Evolutionary conservation across 2,329 filamentous ascomycete genomes (phyloP).

Genomic region (Zopfia rhizophila): DNA sequence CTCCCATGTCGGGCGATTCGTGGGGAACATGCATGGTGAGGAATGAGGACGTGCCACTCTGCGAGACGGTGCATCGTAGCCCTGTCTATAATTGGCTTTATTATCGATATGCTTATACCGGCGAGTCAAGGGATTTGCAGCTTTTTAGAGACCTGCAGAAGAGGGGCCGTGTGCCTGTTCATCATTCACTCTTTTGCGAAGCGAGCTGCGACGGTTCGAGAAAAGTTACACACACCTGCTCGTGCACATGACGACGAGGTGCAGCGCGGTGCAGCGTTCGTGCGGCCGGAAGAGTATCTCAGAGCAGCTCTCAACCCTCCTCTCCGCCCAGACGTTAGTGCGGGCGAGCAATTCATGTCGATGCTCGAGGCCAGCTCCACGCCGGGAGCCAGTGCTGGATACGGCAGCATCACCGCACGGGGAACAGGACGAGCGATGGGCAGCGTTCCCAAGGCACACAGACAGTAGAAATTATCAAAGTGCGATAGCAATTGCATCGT

Average conservation of each 20-base stretch:
- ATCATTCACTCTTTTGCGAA: conserved; percentile 3
- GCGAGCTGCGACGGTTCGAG: conserved; percentile 12
- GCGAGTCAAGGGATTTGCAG: conserved; percentile 22
- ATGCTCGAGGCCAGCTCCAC: conserved; percentile 2
- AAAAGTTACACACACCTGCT: conserved; percentile 5
- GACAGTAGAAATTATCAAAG: too few relatives aligned
- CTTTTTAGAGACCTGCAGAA: conserved; percentile 19
- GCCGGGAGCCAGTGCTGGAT: conserved; percentile 10
- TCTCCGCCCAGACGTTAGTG: neutral
- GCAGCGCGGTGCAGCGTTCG: conserved; percentile 7
- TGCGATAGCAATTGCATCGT: too few relatives aligned
- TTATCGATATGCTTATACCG: conserved; percentile 35
- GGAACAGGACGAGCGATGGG: conserved; percentile 3
- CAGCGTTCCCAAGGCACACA: conserved; percentile 3
- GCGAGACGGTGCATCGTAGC: conserved; percentile 23
- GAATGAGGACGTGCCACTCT: conserved; percentile 29
- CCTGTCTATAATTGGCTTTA: conserved; percentile 31
- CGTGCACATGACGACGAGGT: conserved; percentile 19
- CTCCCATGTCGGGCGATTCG: conserved; percentile 52
- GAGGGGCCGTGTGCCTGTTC: conserved; percentile 2
- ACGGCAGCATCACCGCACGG: conserved; percentile 17
- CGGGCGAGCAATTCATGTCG: neutral
- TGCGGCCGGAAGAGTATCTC: neutral
- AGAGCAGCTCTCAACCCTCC: neutral
- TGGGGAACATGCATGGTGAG: conserved; percentile 45